These are phyloP conservation scores for Raddia distichophylla DNA, from an alignment of 176 grass and related monocot species.

Conservation along the genomic window DNA sequence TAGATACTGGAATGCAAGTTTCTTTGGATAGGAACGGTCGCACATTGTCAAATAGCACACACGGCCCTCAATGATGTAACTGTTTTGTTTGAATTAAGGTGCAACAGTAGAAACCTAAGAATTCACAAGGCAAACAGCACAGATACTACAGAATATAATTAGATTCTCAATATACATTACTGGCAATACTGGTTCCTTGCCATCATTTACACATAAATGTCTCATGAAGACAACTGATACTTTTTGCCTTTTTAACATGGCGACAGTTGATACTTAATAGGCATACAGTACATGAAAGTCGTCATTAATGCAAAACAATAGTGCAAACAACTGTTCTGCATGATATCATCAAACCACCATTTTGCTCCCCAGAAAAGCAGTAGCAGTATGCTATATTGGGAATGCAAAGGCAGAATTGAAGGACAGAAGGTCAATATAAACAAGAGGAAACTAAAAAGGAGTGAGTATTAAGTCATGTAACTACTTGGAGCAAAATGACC, in stretches of 20 bases:
- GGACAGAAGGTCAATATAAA: background rate
- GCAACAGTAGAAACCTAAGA: conserved; percentile 14
- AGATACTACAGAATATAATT: background rate
- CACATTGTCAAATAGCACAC: conserved; percentile 99
- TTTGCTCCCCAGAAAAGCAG: background rate
- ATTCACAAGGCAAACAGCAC: background rate
- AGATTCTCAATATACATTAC: background rate
- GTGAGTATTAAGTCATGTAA: background rate
- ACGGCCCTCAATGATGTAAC: conserved; percentile 91
- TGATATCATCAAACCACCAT: conserved; percentile 6
- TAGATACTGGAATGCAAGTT: conserved; percentile 94
- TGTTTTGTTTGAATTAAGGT: conserved; percentile 50
- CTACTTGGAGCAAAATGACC: background rate
- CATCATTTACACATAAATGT: background rate
- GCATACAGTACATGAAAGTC: background rate
- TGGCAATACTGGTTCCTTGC: background rate
- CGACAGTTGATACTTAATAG: background rate
- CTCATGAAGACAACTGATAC: background rate
- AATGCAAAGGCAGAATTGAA: conserved; percentile 9
- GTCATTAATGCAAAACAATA: conserved; percentile 8
- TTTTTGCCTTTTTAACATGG: too few species aligned
- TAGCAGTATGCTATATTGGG: background rate
- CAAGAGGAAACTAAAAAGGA: background rate
- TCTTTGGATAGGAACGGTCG: conserved; percentile 94
- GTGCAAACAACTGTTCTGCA: background rate